Evolutionary conservation across 2,329 filamentous ascomycete genomes (phyloP).

Genomic region (Sclerotinia subarctica): DNA sequence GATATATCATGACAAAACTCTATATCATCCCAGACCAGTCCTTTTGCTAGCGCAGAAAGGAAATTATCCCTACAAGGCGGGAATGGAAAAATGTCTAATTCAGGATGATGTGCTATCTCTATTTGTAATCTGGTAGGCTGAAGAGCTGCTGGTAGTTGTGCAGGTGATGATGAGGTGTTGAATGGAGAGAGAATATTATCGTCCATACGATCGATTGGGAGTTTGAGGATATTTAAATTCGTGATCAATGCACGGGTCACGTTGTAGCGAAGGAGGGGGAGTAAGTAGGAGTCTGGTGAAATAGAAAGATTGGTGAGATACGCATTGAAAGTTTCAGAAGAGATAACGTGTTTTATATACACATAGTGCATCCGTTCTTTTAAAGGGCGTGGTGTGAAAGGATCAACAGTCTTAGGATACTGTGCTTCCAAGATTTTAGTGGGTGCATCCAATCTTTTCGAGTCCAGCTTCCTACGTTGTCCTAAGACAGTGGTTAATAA

Average conservation of each 20-base stretch:
- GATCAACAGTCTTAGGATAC: not conserved
- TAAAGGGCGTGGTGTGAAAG: not conserved
- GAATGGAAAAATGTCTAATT: constrained; percentile 41
- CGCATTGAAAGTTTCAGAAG: constrained; percentile 17
- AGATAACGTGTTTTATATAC: constrained; percentile 3
- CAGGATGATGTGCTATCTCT: constrained; percentile 43
- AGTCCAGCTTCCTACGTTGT: constrained; percentile 4
- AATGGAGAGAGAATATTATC: constrained; percentile 28
- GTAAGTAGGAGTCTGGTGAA: constrained; percentile 33
- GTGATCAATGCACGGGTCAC: constrained; percentile 39
- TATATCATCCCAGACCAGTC: constrained; percentile 38
- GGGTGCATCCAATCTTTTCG: not conserved
- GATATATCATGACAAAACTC: constrained; percentile 42
- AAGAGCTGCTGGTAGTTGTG: constrained; percentile 29
- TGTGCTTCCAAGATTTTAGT: not conserved
- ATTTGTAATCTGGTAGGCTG: constrained; percentile 43
- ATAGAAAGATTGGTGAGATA: constrained; percentile 20
- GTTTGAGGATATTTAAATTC: constrained; percentile 38
- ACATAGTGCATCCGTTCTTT: constrained; percentile 4
- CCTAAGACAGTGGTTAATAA: not conserved
- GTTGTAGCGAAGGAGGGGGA: constrained; percentile 42
- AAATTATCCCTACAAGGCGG: constrained; percentile 44
- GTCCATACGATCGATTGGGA: constrained; percentile 25
- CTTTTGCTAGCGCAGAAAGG: constrained; percentile 37
- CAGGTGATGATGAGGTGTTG: not conserved